Conservation (phyloP, 2,329 filamentous ascomycete genomes). For the Sordariomycetes sp. region DNA sequence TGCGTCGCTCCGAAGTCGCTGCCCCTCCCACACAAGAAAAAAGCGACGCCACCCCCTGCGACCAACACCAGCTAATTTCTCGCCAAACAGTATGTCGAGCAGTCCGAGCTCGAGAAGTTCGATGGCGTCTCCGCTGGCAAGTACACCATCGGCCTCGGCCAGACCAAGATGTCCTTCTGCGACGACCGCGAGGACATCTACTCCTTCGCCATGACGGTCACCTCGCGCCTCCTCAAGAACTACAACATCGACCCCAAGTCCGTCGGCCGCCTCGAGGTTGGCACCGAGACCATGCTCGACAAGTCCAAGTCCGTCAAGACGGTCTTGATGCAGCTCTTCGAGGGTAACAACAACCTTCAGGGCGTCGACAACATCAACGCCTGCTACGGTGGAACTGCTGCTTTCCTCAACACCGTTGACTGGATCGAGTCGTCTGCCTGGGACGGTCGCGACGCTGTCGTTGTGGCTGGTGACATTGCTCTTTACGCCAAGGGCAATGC, state of each 20-base stretch:
- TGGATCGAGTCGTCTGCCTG: constrained; percentile 82
- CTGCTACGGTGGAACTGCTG: constrained; percentile 81
- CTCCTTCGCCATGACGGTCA: constrained; percentile 71
- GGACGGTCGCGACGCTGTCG: constrained; percentile 76
- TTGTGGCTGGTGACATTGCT: constrained; percentile 74
- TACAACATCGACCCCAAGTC: constrained; percentile 73
- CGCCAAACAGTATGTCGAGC: constrained; percentile 64
- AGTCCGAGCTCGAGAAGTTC: constrained; percentile 75
- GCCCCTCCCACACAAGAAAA: constrained; percentile 6
- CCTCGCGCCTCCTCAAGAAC: constrained; percentile 70
- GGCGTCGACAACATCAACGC: constrained; percentile 78
- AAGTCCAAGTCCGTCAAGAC: constrained; percentile 90
- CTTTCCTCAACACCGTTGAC: constrained; percentile 74
- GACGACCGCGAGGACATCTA: constrained; percentile 89
- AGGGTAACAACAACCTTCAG: constrained; percentile 76
- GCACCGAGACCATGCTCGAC: constrained; percentile 78
- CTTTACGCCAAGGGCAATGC: constrained; percentile 79
- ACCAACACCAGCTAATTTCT: too few relatives aligned
- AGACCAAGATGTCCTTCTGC: constrained; percentile 89
- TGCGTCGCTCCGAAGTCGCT: background rate
- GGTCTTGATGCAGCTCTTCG: constrained; percentile 78
- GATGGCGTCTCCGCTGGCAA: constrained; percentile 76
- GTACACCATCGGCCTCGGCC: constrained; percentile 85
- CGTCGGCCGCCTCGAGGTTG: constrained; percentile 74
- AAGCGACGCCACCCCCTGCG: too few relatives aligned